Percentiles rank a stretch among this genome's conserved stretches.
These are phyloP conservation scores for Globisporangium sylvaticum DNA, from an alignment of 352 stramenopile species.

Conservation along the genomic window DNA sequence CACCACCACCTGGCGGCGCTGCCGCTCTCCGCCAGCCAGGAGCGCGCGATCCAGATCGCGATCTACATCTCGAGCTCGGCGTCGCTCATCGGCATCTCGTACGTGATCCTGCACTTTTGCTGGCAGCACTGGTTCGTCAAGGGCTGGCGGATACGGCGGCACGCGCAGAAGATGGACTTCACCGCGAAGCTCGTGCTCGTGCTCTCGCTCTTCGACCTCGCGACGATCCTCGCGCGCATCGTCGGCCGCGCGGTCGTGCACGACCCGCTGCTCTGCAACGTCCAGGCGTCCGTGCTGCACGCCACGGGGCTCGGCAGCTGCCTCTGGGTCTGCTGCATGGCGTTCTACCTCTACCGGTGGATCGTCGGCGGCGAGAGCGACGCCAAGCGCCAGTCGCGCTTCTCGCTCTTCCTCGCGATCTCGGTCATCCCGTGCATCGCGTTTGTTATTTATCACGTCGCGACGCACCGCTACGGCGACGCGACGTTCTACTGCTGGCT, in stretches of 20 bases:
- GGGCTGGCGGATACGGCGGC: conserved; percentile 11
- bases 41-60: conserved; percentile 32
- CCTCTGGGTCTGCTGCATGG: conserved; percentile 74
- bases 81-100: conserved; percentile 58
- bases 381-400: conserved; percentile 53
- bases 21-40: conserved; percentile 24
- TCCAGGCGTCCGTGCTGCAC: conserved; percentile 61
- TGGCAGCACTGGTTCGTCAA: conserved; percentile 35
- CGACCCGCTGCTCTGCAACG: conserved; percentile 37
- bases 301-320: conserved; percentile 49
- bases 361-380: conserved; percentile 69
- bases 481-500: conserved; percentile 86
- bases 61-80: conserved; percentile 44
- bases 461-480: conserved; percentile 65
- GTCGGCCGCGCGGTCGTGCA: conserved; percentile 47
- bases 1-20: not conserved
- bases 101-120: conserved; percentile 61
- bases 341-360: conserved; percentile 81
- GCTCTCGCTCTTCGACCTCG: conserved; percentile 66
- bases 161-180: conserved; percentile 49
- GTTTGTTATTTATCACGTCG: conserved; percentile 54
- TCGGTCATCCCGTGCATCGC: conserved; percentile 45
- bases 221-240: conserved; percentile 45
- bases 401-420: conserved; percentile 49
- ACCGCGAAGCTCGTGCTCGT: conserved; percentile 67